A percentile compares a stretch with the other conserved stretches of the same genome.
phyloP scores from a whole-genome alignment of 768 basidiomycete genomes.

The Psilocybe cubensis region DNA sequence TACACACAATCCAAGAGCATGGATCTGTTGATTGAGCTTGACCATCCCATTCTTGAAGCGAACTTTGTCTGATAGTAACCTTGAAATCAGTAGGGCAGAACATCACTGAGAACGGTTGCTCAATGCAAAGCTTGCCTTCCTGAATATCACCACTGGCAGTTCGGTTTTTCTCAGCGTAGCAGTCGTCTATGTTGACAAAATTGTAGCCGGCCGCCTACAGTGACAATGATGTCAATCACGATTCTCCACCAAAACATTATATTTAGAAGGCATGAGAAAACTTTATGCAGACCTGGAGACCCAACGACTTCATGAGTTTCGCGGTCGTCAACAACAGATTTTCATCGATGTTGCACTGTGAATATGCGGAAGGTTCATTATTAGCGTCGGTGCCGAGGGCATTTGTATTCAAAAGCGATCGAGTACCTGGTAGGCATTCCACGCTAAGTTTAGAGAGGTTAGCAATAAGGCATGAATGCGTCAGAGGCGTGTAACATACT shows the following conservation, averaged over 20 bases:
- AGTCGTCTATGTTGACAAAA: constrained; percentile 68
- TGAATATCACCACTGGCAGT: constrained; percentile 53
- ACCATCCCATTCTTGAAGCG: constrained; percentile 63
- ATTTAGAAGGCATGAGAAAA: background rate
- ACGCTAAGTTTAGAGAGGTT: constrained; percentile 41
- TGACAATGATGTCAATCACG: too few relatives aligned
- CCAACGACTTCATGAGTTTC: constrained; percentile 57
- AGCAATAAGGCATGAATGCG: background rate
- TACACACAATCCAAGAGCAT: constrained; percentile 59
- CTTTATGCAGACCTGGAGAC: constrained; percentile 44
- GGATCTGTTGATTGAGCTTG: constrained; percentile 56
- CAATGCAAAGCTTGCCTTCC: constrained; percentile 39
- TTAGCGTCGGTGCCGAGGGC: background rate
- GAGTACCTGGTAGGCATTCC: constrained; percentile 70
- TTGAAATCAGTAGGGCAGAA: background rate
- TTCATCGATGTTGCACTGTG: constrained; percentile 64
- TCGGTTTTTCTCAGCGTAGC: constrained; percentile 61
- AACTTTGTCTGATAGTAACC: constrained; percentile 41
- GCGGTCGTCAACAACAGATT: constrained; percentile 53
- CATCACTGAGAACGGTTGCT: too few relatives aligned
- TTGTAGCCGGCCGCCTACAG: constrained; percentile 59
- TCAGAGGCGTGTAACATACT: constrained; percentile 41
- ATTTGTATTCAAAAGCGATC: background rate
- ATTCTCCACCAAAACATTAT: background rate
- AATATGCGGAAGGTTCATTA: constrained; percentile 13